These are phyloP conservation scores for Volutella citrinella DNA, from an alignment of 2,329 filamentous ascomycete genomes.

Conservation along the genomic window DNA sequence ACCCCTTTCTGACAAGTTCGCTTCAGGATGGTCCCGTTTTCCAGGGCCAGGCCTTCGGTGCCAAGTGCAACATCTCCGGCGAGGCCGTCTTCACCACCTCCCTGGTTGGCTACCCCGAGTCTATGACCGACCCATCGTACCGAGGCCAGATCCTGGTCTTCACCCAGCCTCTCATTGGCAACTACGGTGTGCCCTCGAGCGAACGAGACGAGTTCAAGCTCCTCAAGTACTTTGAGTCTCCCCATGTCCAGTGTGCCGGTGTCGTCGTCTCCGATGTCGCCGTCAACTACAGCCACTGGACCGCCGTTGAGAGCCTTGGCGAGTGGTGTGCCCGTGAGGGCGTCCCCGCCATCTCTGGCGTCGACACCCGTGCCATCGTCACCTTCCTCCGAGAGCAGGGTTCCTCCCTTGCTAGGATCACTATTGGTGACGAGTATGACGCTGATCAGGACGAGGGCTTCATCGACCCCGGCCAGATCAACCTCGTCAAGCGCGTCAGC, in stretches of 20 bases:
- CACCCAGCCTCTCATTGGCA: constrained; percentile 95
- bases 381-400: constrained; percentile 94
- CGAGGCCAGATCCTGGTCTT: constrained; percentile 96
- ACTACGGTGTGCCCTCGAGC: constrained; percentile 92
- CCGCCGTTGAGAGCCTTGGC: constrained; percentile 87
- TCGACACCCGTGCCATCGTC: constrained; percentile 95
- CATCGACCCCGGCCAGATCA: constrained; percentile 92
- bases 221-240: constrained; percentile 96
- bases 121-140: constrained; percentile 83
- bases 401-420: constrained; percentile 91
- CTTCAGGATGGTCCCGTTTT: constrained; percentile 86
- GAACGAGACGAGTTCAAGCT: constrained; percentile 85
- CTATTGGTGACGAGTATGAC: constrained; percentile 96
- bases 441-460: constrained; percentile 97
- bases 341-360: constrained; percentile 91
- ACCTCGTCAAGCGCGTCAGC: constrained; percentile 92
- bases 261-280: constrained; percentile 96
- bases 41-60: constrained; percentile 93
- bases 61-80: constrained; percentile 93
- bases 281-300: constrained; percentile 96
- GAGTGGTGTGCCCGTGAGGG: constrained; percentile 97
- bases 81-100: constrained; percentile 99
- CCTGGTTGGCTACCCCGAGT: constrained; percentile 96
- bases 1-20: too few relatives aligned
- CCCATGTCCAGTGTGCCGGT: constrained; percentile 93